These are phyloP conservation scores for Xylaria longipes DNA, from an alignment of 495 filamentous ascomycete genomes.

Conservation along the genomic window DNA sequence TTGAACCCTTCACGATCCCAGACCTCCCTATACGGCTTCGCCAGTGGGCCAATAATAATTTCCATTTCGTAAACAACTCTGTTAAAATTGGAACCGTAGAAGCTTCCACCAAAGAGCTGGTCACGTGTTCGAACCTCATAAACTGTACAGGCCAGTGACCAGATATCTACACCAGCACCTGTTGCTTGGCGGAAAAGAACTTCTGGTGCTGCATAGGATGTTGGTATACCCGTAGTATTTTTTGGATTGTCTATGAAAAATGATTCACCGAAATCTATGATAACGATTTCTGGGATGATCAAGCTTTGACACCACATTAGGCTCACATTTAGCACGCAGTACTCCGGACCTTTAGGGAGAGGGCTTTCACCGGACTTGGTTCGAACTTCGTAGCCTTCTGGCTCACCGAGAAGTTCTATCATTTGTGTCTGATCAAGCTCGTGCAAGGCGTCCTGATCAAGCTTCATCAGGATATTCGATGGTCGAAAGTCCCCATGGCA, in stretches of 20 bases:
- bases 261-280: slow-evolving; percentile 9
- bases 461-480: slow-evolving; percentile 19
- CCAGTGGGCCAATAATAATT: not conserved
- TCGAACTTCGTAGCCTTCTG: not conserved
- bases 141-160: slow-evolving; percentile 5
- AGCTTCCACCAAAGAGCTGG: not conserved
- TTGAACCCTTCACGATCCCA: slow-evolving; percentile 5
- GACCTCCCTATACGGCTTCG: not conserved
- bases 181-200: not conserved
- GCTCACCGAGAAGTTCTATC: not conserved
- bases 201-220: slow-evolving; percentile 9
- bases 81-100: not conserved
- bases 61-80: not conserved
- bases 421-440: not conserved
- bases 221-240: not conserved
- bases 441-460: slow-evolving; percentile 2
- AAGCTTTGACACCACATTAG: slow-evolving; percentile 7
- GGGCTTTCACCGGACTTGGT: not conserved
- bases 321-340: not conserved
- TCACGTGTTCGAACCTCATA: slow-evolving; percentile 6
- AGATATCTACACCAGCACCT: not conserved
- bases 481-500: slow-evolving; percentile 16
- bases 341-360: not conserved
- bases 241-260: not conserved
- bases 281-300: not conserved